Evolutionary conservation across 2,329 filamentous ascomycete species (phyloP), one percentile per base, ranked within the genome.

Genomic region (Escovopsis weberi): DNA sequence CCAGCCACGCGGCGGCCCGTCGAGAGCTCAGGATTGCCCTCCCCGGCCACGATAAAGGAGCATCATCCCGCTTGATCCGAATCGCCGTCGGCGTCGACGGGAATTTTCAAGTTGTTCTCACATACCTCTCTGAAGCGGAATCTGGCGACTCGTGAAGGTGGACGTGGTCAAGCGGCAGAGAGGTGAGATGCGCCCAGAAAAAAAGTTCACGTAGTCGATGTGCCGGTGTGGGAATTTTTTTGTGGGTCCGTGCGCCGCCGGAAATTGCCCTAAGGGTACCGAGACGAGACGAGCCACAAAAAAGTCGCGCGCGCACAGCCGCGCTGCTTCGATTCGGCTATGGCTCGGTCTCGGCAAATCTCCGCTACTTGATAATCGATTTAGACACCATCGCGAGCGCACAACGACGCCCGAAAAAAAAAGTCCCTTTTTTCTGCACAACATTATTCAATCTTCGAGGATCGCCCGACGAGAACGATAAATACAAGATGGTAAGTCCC

Each of bases 401-500:
- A 60, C 55, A 55, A 58, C 53, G 50, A 46, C 28, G 11, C 28
- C 28, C 28, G 11, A 32, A 51, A 50, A 51, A 46, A 50, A 51
- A 43, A 46, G 42, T 52, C 50, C 43, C 45, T 49, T 47, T 52
- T 32, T 32, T 53, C 50, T 47, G 55, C 52, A 57, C 53, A 53
- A 51, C 55, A 61, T 56, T 61, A 55, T 55, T 53, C 59, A 64
- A 73, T 77, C 74, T 78, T 78, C 75, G 75, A 78, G 75, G 75
- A 78, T 78, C 73, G 72, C 67, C 70, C 72, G 74, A 72, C 74
- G 71, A 66, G 64, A 66, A 63, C 59, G 59, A 59, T 62, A 55
- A 66, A 62, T 62, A 43, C 69, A 77, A 74, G 65, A 78, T 78
- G 75, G 75, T 78, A 61, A 67, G 74, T 67, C 54, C 23, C 23